Conservation (phyloP, 345 rosid species). For the Aquilaria yunnanensis region DNA sequence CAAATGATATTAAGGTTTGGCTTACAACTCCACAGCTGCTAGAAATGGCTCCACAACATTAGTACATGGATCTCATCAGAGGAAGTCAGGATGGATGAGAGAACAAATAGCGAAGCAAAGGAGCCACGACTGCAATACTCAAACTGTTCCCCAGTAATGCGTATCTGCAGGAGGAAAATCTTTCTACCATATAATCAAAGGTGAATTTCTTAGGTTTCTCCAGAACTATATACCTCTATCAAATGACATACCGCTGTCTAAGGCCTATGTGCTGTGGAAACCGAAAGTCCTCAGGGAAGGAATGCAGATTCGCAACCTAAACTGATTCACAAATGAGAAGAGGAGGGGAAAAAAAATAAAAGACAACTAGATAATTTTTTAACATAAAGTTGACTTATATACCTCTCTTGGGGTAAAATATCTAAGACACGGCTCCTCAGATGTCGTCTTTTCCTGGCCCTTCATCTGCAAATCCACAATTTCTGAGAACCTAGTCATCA, state of each 20-base stretch:
- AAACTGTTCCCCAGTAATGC: conserved; percentile 94
- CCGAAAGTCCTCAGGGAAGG: conserved; percentile 74
- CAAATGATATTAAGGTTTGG: too few species aligned
- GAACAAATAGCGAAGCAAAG: conserved; percentile 67
- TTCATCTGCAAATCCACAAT: conserved; percentile 44
- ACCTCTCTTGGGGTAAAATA: conserved; percentile 95
- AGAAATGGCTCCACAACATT: too few species aligned
- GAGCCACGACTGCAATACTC: conserved; percentile 84
- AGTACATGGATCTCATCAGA: too few species aligned
- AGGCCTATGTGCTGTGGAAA: conserved; percentile 70
- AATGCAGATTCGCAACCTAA: conserved; percentile 91
- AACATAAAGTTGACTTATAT: conserved; percentile 1
- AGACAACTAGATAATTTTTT: neutral
- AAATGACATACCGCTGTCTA: conserved; percentile 53
- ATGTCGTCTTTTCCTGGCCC: conserved; percentile 47
- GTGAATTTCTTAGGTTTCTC: neutral
- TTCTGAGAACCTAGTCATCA: neutral
- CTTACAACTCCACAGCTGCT: too few species aligned
- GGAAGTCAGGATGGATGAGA: conserved; percentile 29
- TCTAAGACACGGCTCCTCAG: conserved; percentile 71
- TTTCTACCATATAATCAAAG: neutral
- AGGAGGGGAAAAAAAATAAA: conserved; percentile 1
- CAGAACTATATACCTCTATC: neutral
- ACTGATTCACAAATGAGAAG: conserved; percentile 3
- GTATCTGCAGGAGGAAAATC: conserved; percentile 42